Evolutionary conservation across 208 protist species (phyloP).

Genomic region (Naegleria gruberi): DNA sequence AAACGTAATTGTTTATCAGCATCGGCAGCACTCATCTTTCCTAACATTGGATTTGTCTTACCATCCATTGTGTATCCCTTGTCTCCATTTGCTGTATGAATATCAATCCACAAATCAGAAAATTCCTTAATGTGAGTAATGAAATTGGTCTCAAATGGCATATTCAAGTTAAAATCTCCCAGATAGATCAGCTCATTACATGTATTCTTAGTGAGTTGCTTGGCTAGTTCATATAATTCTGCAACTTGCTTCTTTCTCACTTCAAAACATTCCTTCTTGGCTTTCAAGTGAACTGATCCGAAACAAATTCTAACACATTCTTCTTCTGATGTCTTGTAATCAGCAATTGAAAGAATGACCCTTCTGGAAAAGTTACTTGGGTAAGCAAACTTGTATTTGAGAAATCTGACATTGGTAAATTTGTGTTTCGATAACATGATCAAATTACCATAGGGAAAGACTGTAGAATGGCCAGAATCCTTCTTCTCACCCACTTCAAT

Average conservation of each 20-base stretch:
- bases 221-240: background rate
- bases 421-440: background rate
- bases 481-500: background rate
- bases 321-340: background rate
- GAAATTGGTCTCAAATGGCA: background rate
- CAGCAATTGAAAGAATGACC: background rate
- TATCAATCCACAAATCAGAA: background rate
- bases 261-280: background rate
- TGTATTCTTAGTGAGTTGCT: background rate
- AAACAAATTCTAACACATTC: background rate
- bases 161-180: background rate
- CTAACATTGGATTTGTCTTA: background rate
- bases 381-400: background rate
- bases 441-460: background rate
- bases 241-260: background rate
- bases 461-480: background rate
- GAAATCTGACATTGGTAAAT: background rate
- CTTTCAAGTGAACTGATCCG: background rate
- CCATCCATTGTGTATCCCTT: background rate
- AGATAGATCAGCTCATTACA: background rate
- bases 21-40: background rate
- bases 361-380: background rate
- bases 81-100: background rate
- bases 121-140: background rate
- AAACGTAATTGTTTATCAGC: background rate